These are phyloP conservation scores for Saturnispora dispora DNA, from an alignment of 805 yeast genomes.

Conservation along the genomic window DNA sequence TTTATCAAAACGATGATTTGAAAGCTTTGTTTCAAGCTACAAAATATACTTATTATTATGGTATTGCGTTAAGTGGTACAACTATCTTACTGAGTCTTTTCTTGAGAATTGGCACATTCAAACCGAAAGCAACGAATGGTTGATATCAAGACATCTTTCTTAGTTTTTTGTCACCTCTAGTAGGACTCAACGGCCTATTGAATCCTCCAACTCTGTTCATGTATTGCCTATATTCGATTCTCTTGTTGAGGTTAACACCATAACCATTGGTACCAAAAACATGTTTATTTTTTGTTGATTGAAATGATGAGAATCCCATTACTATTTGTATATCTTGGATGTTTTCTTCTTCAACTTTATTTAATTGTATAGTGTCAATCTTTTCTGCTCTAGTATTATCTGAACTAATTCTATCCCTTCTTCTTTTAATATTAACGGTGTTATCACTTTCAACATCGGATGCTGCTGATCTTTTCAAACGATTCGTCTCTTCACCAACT, in stretches of 20 bases:
- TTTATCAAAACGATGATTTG: slow-evolving; percentile 17
- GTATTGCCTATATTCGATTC: slow-evolving; percentile 47
- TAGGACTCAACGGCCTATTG: slow-evolving; percentile 46
- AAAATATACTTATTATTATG: slow-evolving; percentile 33
- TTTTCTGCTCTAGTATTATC: too few species aligned
- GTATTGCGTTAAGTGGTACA: slow-evolving; percentile 27
- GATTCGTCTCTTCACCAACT: not conserved
- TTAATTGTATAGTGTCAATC: not conserved
- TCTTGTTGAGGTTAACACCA: slow-evolving; percentile 32
- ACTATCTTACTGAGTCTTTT: slow-evolving; percentile 27
- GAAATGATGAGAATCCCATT: slow-evolving; percentile 54
- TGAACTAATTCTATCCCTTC: not conserved
- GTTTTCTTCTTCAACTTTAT: not conserved
- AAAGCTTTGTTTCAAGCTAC: slow-evolving; percentile 25
- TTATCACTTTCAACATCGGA: not conserved
- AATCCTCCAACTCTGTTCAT: slow-evolving; percentile 51
- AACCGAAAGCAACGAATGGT: slow-evolving; percentile 8
- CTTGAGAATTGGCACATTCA: slow-evolving; percentile 30
- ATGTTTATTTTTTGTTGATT: slow-evolving; percentile 47
- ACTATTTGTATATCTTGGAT: slow-evolving; percentile 31
- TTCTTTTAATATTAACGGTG: not conserved
- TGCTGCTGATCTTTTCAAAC: not conserved
- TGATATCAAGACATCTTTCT: not conserved
- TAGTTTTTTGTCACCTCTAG: slow-evolving; percentile 9
- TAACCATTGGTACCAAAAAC: slow-evolving; percentile 39